phyloP scores from a whole-genome alignment of 208 protist genomes.

The Trypanosoma mega region DNA sequence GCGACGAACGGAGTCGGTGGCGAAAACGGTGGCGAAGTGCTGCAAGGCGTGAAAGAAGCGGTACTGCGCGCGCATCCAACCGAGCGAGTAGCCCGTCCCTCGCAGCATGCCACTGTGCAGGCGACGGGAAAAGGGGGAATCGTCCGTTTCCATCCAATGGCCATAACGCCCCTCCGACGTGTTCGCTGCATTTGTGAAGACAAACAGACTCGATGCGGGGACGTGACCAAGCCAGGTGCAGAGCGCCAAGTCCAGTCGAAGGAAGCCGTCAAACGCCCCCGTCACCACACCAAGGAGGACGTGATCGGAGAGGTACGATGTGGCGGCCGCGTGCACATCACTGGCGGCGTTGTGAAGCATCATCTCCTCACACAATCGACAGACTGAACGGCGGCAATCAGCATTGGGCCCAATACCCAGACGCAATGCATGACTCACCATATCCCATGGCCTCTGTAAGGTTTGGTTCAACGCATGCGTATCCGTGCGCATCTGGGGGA shows the following conservation, averaged over 20 bases:
- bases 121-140: not conserved
- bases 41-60: conserved; percentile 20
- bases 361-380: conserved; percentile 14
- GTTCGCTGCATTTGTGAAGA: conserved; percentile 25
- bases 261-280: conserved; percentile 20
- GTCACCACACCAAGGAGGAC: conserved; percentile 25
- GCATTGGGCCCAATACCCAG: conserved; percentile 7
- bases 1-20: not conserved
- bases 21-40: conserved; percentile 3
- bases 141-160: conserved; percentile 24
- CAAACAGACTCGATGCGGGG: conserved; percentile 14
- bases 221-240: conserved; percentile 32
- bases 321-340: conserved; percentile 4
- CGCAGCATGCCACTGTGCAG: not conserved
- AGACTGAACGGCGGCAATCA: not conserved
- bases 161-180: conserved; percentile 20
- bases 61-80: conserved; percentile 28
- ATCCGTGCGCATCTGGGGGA: no score
- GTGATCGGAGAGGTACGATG: conserved; percentile 11
- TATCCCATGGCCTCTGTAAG: no score
- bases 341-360: conserved; percentile 4
- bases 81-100: conserved; percentile 17
- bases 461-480: no score
- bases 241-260: conserved; percentile 21
- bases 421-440: not conserved